A percentile compares a stretch with the other conserved stretches of the same genome.
These are phyloP conservation scores for Termitomyces sp. DNA, from an alignment of 768 basidiomycete genomes.

Conservation along the genomic window DNA sequence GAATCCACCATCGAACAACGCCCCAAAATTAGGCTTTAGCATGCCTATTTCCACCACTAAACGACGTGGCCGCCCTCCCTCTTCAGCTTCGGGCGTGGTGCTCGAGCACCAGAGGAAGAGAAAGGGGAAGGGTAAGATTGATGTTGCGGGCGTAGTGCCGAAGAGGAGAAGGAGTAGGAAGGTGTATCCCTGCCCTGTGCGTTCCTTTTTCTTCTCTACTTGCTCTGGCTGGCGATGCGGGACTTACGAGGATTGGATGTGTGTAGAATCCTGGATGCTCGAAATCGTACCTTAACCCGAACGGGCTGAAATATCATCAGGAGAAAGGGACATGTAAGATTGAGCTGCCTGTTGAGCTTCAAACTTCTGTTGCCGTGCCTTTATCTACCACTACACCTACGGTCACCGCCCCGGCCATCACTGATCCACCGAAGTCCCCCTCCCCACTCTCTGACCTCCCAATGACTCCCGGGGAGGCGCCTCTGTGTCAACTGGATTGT, in stretches of 20 bases:
- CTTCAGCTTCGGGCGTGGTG: background rate
- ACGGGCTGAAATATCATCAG: slow-evolving; percentile 63
- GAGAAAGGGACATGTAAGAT: slow-evolving; percentile 61
- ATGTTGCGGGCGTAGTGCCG: background rate
- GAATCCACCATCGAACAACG: too few relatives aligned
- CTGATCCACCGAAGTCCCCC: too few relatives aligned
- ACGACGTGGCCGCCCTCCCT: background rate
- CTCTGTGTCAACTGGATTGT: background rate
- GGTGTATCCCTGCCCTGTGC: slow-evolving; percentile 43
- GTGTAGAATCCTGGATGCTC: slow-evolving; percentile 40
- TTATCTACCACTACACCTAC: background rate
- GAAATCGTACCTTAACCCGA: slow-evolving; percentile 62
- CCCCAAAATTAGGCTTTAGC: too few relatives aligned
- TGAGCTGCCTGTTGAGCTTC: slow-evolving; percentile 13
- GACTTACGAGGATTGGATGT: background rate
- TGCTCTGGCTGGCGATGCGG: too few relatives aligned
- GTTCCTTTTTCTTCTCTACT: slow-evolving; percentile 10
- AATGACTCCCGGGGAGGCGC: background rate
- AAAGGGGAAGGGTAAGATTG: slow-evolving; percentile 5
- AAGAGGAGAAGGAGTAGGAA: slow-evolving; percentile 30
- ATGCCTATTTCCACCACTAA: too few relatives aligned
- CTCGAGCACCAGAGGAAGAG: background rate
- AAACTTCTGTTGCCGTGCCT: background rate
- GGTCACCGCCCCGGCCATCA: too few relatives aligned
- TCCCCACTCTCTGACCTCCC: too few relatives aligned